Evolutionary conservation across 225 moss, liverwort and hornwort species (phyloP).

Genomic region (Pleurozium schreberi): DNA sequence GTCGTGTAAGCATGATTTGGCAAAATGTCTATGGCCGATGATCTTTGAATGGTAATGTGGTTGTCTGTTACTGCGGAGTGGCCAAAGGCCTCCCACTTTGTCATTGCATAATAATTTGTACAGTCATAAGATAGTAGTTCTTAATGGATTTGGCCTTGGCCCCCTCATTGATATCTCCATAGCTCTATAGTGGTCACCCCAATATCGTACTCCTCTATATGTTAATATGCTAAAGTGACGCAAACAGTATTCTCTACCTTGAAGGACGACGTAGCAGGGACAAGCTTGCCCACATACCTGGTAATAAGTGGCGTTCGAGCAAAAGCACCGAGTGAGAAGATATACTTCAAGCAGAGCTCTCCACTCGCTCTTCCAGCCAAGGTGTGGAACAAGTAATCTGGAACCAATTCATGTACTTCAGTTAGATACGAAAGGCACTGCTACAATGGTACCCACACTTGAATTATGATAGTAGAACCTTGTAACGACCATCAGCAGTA

Average conservation of each 20-base stretch:
- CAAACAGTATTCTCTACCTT: neutral
- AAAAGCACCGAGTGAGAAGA: constrained; percentile 64
- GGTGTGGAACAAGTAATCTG: constrained; percentile 77
- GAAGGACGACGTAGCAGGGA: neutral
- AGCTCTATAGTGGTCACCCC: neutral
- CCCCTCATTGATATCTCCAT: neutral
- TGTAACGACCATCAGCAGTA: neutral
- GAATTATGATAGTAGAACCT: neutral
- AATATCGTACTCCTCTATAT: neutral
- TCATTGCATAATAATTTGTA: neutral
- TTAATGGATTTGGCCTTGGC: neutral
- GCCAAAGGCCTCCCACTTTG: neutral
- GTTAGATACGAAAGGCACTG: neutral
- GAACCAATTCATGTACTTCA: neutral
- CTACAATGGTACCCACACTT: neutral
- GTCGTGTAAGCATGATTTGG: neutral
- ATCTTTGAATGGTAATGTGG: neutral
- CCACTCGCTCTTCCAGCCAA: constrained; percentile 76
- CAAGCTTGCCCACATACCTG: constrained; percentile 16
- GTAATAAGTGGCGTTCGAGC: constrained; percentile 45
- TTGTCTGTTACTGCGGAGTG: neutral
- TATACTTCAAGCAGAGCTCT: constrained; percentile 66
- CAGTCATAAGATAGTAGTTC: neutral
- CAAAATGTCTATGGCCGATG: neutral
- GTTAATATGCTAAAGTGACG: neutral